Percentiles rank a stretch among this genome's conserved stretches.
Conservation (phyloP, 1,284 basidiomycete genomes). For the Ganoderma resinaceum region DNA sequence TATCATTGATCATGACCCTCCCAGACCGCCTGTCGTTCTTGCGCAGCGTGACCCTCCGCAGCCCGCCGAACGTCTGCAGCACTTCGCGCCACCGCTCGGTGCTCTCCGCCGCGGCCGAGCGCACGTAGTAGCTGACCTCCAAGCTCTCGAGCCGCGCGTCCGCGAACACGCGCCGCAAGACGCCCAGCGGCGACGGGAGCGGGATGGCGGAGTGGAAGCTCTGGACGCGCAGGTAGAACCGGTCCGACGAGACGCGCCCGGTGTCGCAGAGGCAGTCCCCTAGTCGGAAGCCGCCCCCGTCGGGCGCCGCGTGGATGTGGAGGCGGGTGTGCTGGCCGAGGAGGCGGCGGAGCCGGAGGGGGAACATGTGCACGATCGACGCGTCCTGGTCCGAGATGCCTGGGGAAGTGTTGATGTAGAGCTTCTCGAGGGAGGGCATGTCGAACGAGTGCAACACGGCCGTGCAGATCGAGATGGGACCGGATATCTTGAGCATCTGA, state of each 20-base stretch:
- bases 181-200: not conserved
- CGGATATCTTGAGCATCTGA: not conserved
- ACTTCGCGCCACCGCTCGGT: not conserved
- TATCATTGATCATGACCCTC: not conserved
- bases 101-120: not conserved
- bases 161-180: not conserved
- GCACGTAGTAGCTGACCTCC: conserved; percentile 1
- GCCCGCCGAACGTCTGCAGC: not conserved
- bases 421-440: not conserved
- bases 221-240: not conserved
- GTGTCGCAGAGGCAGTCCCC: conserved; percentile 1
- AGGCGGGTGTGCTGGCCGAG: conserved; percentile 1
- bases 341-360: not conserved
- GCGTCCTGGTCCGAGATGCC: not conserved
- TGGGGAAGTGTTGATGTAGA: not conserved
- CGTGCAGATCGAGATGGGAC: not conserved
- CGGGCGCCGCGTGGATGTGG: not conserved
- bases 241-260: not conserved
- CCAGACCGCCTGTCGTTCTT: not conserved
- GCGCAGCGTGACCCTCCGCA: not conserved
- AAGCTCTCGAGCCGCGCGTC: not conserved
- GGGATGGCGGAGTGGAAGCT: not conserved
- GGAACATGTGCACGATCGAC: not conserved
- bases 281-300: not conserved
- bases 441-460: not conserved